Base-by-base conservation (phyloP, 2,329 filamentous ascomycete genomes). In the Domatiomyces globalis region DNA sequence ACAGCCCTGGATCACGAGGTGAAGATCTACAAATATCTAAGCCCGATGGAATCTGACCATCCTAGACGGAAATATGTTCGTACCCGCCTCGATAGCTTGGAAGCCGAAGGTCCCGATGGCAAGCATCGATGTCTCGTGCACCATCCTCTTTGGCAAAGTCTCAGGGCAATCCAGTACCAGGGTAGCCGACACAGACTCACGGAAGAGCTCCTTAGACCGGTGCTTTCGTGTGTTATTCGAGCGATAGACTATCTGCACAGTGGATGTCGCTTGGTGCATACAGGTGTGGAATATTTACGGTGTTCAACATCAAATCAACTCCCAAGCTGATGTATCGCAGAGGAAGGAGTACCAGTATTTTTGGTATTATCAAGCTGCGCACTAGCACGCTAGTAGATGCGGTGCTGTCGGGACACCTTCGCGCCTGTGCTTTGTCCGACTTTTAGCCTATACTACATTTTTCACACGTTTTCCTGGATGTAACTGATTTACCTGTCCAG, bases 61-160 rank as follows among this genome's bases (percentile, higher is more conserved):
- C 90, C 92, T 20, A 92, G 90, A 63, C 83, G 89, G 61, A 86
- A 86, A 67, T 89, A 96, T 63, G 89, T 96, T 57, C 90, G 96
- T 66, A 95, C 87, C 67, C 76, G 95, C 39, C 78, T 95, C n/a
- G 65, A 68, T 46, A 54, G 60, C 0, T 70, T 70, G 51, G 49
- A 65, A 19, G 45, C 67, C 27, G 44, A 60, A 10, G 63, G 62
- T 1, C 61, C 62, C 9, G 39, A 62, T 43, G 63, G 65, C 18
- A 59, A 57, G 29, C 64, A 69, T 58, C 56, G 51, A 46, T 70
- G 66, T 43, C 63, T 70, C 9, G 63, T 69, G 5, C 65, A 69
- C 62, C 43, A 64, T 57, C 1, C 56, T 64, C 43, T 52, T 55
- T 33, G 53, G 60, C 22, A 46, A 25, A 51, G 43, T 39, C 25